Base-by-base conservation (phyloP, 1,284 basidiomycete species). In the Fomitopsis betulina region DNA sequence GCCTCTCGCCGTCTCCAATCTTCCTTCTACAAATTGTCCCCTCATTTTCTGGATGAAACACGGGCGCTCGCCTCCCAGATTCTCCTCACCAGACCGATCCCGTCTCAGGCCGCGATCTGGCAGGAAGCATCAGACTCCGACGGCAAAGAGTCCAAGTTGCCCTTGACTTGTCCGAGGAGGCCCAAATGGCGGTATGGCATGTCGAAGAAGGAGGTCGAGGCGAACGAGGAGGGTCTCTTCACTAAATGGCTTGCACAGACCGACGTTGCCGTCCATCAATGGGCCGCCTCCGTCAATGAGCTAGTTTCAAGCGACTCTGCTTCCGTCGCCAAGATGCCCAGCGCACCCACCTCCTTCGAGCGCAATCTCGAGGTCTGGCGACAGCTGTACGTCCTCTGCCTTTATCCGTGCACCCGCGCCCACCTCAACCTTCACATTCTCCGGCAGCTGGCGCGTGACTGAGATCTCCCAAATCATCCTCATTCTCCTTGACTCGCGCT, bases 361-460 rank as follows among this genome's bases (percentile, higher is more conserved):
- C 83, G 91, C 33, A 96, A 96, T 71, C 68, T 96, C 25, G 91
- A 96, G 70, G 94, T 96, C 6, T 96, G 93, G 93, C 76, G 94
- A 62, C 94, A 96, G 74, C 73, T 96, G 85, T 93, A 73, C 67
- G 87, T 81, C 49, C 42, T 32, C 33, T 37, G 13, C 43, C 35
- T 25, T 54, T 21, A 33, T 47, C 33, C 17, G 38, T 23, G 54
- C 30, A 21, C 45, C 47, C 55, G 54, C 30, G 56, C 55, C 30
- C 52, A 51, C 40, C 30, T 38, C 55, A 15, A 33, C 51, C 56
- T 50, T 32, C 9, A 30, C 15, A n/a, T 27, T 30, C 25, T 30
- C 1, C 25, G 23, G n/a, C 63, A 93, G 91, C 65, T 95, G 93
- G 93, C 84, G 93, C 35, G 93, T 94, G 8, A 85, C 86, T 5